A percentile compares a stretch with the other conserved stretches of the same genome.
Evolutionary conservation across 352 stramenopile genomes (phyloP).

Genomic region (Pythium chondricola): DNA sequence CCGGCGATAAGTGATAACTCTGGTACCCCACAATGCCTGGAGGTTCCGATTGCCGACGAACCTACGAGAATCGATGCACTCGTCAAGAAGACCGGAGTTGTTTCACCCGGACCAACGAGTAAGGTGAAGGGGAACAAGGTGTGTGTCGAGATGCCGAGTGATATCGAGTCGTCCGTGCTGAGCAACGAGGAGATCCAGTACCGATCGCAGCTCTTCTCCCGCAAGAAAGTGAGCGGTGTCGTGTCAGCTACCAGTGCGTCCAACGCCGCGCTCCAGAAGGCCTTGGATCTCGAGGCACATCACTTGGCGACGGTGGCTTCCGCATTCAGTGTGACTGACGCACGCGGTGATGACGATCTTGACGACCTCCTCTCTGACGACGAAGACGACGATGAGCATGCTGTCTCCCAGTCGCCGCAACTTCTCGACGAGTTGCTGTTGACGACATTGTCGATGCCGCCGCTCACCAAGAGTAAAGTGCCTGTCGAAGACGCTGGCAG

Average conservation of each 20-base stretch:
- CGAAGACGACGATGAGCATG: slow-evolving; percentile 43
- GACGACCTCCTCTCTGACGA: slow-evolving; percentile 37
- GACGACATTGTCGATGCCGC: slow-evolving; percentile 69
- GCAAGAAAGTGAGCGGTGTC: slow-evolving; percentile 42
- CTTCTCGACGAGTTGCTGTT: slow-evolving; percentile 66
- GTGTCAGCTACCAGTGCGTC: slow-evolving; percentile 3
- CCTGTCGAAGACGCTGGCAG: neutral
- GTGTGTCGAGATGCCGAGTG: too few relatives aligned
- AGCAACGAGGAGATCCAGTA: slow-evolving; percentile 62
- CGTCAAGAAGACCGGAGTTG: too few relatives aligned
- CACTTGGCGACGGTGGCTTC: neutral
- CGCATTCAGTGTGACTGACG: neutral
- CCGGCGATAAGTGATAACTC: too few relatives aligned
- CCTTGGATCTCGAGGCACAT: neutral
- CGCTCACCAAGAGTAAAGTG: slow-evolving; percentile 24
- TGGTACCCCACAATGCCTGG: too few relatives aligned
- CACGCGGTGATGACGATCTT: slow-evolving; percentile 7
- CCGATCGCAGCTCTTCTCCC: slow-evolving; percentile 51
- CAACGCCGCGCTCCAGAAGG: slow-evolving; percentile 8
- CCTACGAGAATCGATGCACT: too few relatives aligned
- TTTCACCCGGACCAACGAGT: neutral
- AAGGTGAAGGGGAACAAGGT: neutral
- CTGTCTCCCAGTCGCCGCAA: slow-evolving; percentile 56
- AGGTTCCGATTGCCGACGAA: too few relatives aligned
- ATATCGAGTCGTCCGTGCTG: slow-evolving; percentile 27